Evolutionary conservation across 495 filamentous ascomycete species (phyloP), one percentile per base, ranked within the genome.

Genomic region (Neurospora tetrasperma): DNA sequence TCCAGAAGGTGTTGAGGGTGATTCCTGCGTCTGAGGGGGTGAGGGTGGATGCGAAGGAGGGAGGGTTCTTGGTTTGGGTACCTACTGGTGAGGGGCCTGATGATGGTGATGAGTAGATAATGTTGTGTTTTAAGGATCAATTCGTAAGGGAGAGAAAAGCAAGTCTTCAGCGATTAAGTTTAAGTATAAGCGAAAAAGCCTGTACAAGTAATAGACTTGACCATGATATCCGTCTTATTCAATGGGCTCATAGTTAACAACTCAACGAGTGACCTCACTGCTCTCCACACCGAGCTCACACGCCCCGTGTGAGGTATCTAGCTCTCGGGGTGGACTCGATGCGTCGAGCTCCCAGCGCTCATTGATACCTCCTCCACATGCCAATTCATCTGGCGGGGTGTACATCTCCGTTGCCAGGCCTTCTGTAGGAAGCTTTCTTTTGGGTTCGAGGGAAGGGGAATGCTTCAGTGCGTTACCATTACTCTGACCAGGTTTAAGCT

Each of bases 1-100:
- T 97, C 80, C 93, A 94, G 80, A 97, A 97, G 85, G 87, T 89
- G 23, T 79, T 97, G 69, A 88, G 90, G 72, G 89, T 95, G 7
- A 86, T 90, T 42, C 90, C 91, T 0, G 86, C 83, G 1, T 71
- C 69, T 3, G 91, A 92, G 76, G 92, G 92, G 0, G 90, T 94
- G 83, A 89, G 86, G 74, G 82, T 85, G 10, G 91, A 93, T 74
- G 54, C 54, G 6, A 92, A 91, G 84, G 90, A 91, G 66, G 93
- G 91, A 69, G 92, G 90, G 0, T 81, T 93, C 12, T 76, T 90
- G 74, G 83, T 88, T 42, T 95, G 93, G 93, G 83, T 89, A 3
- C 85, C 85, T 27, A 77, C 80, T 46, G 79, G 80, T 18, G 81
- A 83, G 39, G 39, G 7, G 7, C 39, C 39, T 43, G 78, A 79